These are phyloP conservation scores for Ceratocystis smalleyi DNA, from an alignment of 2,329 filamentous ascomycete genomes.

Conservation along the genomic window DNA sequence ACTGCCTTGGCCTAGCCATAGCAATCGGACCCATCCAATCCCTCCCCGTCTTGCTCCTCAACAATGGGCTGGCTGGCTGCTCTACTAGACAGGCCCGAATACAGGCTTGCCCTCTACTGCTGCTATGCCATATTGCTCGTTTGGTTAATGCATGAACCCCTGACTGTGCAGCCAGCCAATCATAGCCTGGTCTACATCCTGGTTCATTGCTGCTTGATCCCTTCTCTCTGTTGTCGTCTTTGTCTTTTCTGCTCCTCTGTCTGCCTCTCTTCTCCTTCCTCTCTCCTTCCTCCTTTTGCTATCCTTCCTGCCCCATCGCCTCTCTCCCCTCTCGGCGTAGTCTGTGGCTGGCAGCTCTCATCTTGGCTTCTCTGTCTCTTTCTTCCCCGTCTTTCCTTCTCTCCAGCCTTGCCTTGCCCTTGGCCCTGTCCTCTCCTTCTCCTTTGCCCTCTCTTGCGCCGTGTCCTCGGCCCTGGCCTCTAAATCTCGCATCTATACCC, in stretches of 20 bases:
- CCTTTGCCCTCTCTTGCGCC: background rate
- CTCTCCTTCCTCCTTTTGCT: slow-evolving; percentile 11
- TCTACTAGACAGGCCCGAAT: no score
- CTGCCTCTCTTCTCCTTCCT: slow-evolving; percentile 6
- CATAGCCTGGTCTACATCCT: background rate
- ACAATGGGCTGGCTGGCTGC: no score
- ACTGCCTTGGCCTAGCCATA: no score
- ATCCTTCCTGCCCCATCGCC: background rate
- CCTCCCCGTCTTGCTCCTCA: no score
- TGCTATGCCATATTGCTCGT: no score
- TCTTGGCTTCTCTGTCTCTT: background rate
- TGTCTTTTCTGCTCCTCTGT: slow-evolving; percentile 6
- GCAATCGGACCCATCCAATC: no score
- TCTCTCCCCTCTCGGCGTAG: background rate
- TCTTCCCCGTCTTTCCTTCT: background rate
- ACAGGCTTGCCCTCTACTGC: no score
- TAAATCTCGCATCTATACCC: background rate
- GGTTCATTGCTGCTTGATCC: background rate
- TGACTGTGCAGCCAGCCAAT: background rate
- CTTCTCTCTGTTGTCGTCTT: slow-evolving; percentile 5
- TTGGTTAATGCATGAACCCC: slow-evolving; percentile 1
- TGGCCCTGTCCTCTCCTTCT: background rate
- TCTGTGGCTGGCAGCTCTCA: background rate
- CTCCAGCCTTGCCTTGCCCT: background rate
- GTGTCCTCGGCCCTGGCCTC: background rate